phyloP scores from a whole-genome alignment of 768 basidiomycete species.

The Suillus weaverae region DNA sequence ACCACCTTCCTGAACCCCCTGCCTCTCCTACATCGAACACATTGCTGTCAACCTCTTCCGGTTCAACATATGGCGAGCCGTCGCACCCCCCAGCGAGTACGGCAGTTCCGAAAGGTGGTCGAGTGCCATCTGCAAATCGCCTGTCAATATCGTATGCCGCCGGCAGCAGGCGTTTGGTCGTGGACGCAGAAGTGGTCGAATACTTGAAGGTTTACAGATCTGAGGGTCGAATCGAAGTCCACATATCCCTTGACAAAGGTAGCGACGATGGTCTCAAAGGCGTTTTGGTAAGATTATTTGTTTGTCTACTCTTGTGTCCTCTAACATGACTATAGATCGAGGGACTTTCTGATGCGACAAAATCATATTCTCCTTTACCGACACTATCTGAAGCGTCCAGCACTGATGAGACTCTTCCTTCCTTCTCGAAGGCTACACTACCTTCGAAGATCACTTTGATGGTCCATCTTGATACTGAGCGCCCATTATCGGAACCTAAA shows the following conservation, averaged over 20 bases:
- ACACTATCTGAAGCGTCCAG: slow-evolving; percentile 41
- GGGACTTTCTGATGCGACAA: slow-evolving; percentile 66
- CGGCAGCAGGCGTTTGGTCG: slow-evolving; percentile 80
- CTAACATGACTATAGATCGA: slow-evolving; percentile 56
- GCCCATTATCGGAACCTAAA: slow-evolving; percentile 91
- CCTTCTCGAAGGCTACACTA: slow-evolving; percentile 55
- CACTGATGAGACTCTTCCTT: slow-evolving; percentile 67
- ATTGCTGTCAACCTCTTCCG: slow-evolving; percentile 33
- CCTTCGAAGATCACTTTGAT: slow-evolving; percentile 63
- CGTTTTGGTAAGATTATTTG: slow-evolving; percentile 57
- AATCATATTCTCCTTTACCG: slow-evolving; percentile 65
- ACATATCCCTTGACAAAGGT: slow-evolving; percentile 58
- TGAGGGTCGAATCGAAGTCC: slow-evolving; percentile 85
- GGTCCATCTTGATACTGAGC: slow-evolving; percentile 81
- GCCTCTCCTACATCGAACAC: slow-evolving; percentile 57
- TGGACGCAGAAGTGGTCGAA: slow-evolving; percentile 87
- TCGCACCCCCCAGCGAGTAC: slow-evolving; percentile 32
- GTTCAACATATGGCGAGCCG: slow-evolving; percentile 46
- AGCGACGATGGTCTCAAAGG: slow-evolving; percentile 64
- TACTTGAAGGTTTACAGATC: slow-evolving; percentile 76
- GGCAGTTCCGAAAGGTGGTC: slow-evolving; percentile 34
- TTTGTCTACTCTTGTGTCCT: slow-evolving; percentile 8
- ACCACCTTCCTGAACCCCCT: slow-evolving; percentile 60
- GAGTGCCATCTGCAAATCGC: slow-evolving; percentile 72
- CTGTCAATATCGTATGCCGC: slow-evolving; percentile 96